Base-by-base conservation (phyloP, 164 flowering plant genomes). In the Akebia trifoliata region DNA sequence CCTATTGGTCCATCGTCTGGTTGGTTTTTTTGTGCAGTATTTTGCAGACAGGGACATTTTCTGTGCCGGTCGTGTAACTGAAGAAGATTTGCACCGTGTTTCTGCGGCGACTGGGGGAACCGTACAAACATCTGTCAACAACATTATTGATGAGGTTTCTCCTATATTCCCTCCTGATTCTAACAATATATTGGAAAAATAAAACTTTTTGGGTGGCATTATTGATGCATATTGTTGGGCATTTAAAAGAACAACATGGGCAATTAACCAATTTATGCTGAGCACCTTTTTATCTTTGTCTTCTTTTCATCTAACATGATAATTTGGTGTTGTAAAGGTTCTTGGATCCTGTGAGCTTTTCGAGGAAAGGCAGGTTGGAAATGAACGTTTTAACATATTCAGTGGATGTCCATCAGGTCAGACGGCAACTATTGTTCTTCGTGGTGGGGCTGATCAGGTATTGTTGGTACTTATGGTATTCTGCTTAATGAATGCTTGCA, bases 361-460 rank as follows among this genome's bases (percentile, higher is more conserved):
- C 72, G 99, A 94, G 78, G 97, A 94, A 63, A 86, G 56, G 64
- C 97, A 90, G 79, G 96, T 90, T 63, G 99, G 99, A 63, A 88
- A 86, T 72, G 99, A 90, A 65, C 77, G 99, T 58, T 94, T 83
- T 57, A 94, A 94, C 62, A 88, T 94, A 49, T 94, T 94, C 61
- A 90, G 87, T 70, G 99, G 97, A 50, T 94, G 99, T 58, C 96
- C 95, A 31, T 81, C 86, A 26, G 97, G 95, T 40, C 76, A 21
- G 56, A 94, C 97, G 29, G 91, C 99, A 49, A 94, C 99, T 18
- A 90, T 94, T 56, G 97, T 90, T 74, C 95, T 94, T 69, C 96
- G 97, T 59, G 99, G 99, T 65, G 99, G 99, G 69, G 99, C 97
- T 56, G 99, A 94, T 80, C 97, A 94, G 97, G 99, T 88, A 2